Base-by-base conservation (phyloP, 768 basidiomycete species). In the Russula virescens region DNA sequence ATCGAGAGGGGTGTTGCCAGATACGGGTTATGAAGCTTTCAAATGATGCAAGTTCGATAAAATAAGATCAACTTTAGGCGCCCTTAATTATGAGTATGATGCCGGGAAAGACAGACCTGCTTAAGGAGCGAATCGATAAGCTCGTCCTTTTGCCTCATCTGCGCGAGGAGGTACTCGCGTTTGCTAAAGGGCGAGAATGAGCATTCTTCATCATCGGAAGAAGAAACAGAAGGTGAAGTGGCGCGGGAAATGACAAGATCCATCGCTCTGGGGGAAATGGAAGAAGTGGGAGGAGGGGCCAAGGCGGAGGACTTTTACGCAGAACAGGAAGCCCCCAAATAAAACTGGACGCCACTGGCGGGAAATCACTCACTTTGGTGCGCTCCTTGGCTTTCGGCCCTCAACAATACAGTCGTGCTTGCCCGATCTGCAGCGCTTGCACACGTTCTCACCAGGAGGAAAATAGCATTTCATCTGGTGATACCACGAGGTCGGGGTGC, bases 391-490 rank as follows among this genome's bases (percentile, higher is more conserved):
- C 75, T 89, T 91, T 64, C 90, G 81, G 53, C 89, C 89, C 73
- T 91, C 90, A 43, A 92, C 89, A 67, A 91, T 84, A 72, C 91
- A 93, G 47, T 83, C 79, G 73, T 91, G 88, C 1, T 87, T 85
- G 55, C 85, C 82, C 28, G 80, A 68, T 68, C 82, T 86, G 73
- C 91, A 93, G 52, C 91, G 82, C 70, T 81, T 85, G 75, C 91
- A 93, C n/a, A 87, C 84, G 69, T 83, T 85, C 58, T 87, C 84
- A 62, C 83, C 78, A 66, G 77, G 78, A 43, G 86, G 86, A 71
- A 92, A 91, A 67, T 86, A 86, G 75, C 91, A 93, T 79, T 87
- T 91, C 91, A 93, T 93, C 88, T 91, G 65, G 57, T n/a, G 23
- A 23, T 5, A 23, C 13, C 49, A 52, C 26, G 45, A 5, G 43